Evolutionary conservation across 371 early-diverging fungal genomes (phyloP), one percentile per base, ranked within the genome.

Genomic region (Zychaea mexicana): DNA sequence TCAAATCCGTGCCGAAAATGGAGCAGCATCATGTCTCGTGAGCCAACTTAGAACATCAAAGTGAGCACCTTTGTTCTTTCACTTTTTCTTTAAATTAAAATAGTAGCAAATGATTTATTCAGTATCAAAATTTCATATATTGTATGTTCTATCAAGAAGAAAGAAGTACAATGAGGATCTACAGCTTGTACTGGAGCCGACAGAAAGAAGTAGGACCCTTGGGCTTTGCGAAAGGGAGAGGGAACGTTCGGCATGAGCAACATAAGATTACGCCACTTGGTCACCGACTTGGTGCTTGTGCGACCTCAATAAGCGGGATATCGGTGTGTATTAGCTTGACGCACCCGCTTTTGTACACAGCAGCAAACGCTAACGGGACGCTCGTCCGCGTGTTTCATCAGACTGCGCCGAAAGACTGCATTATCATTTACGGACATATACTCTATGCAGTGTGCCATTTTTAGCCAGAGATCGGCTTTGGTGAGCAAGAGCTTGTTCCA

Each of bases 311-410:
- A 24, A 22, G 13, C 49, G 49, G n/a, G 49, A 49, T 49, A 24
- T 49, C 49, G 49, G 49, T 42, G 7, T 33, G 33, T 33, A 33
- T 33, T 8, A 33, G 5, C 5, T 8, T 33, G 12, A 33, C 5
- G 33, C 5, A 33, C 12, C 33, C 33, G 8, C 12, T 33, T 33
- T 33, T 33, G 5, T 33, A 8, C 33, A 33, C 33, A 33, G 33
- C 33, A 10, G 17, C 4, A 45, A 9, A 49, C 21, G 3, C n/a
- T 4, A 6, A 9, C 49, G 24, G 49, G 49, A 49, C 24, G 49
- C 49, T 49, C 24, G 22, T 49, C 49, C 49, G 49, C 49, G 49
- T 49, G 49, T 49, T 49, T 49, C 49, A 49, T 49, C 49, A 45
- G 49, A 49, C 49, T 49, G 49, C 49, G 13, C 49, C 49, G 6